phyloP scores from a whole-genome alignment of 2,329 filamentous ascomycete genomes.

The Pyrenophora tritici-repentis region DNA sequence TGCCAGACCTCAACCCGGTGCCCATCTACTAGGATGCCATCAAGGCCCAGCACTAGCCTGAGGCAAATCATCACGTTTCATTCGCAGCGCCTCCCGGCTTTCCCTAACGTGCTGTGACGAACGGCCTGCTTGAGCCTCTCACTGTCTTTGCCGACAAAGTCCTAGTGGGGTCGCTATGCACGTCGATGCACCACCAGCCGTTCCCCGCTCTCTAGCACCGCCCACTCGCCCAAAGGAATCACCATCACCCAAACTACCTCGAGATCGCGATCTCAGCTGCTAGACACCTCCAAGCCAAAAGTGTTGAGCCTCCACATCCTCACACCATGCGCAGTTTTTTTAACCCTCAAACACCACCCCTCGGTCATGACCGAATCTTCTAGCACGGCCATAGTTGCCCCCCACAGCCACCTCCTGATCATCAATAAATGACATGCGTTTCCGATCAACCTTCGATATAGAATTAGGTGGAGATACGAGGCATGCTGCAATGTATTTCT shows the following conservation, averaged over 20 bases:
- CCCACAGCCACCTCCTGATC: constrained; percentile 30
- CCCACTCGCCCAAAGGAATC: constrained; percentile 4
- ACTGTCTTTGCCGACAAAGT: constrained; percentile 1
- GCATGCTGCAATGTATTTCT: constrained; percentile 18
- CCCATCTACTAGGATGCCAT: constrained; percentile 7
- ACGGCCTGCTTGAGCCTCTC: background rate
- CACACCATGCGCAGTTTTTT: constrained; percentile 2
- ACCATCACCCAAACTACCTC: constrained; percentile 10
- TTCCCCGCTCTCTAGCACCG: constrained; percentile 19
- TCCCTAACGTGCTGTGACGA: constrained; percentile 7
- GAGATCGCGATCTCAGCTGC: constrained; percentile 14
- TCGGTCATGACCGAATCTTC: constrained; percentile 14
- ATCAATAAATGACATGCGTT: constrained; percentile 4
- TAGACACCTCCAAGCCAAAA: constrained; percentile 1
- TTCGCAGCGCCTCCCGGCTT: background rate
- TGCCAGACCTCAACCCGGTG: constrained; percentile 7
- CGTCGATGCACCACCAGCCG: constrained; percentile 13
- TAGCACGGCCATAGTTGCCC: background rate
- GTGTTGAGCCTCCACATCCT: constrained; percentile 14
- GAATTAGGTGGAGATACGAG: constrained; percentile 21
- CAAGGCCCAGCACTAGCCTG: constrained; percentile 3
- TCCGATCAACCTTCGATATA: constrained; percentile 12
- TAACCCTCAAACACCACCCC: background rate
- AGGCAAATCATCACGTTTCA: constrained; percentile 6
- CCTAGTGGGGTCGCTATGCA: constrained; percentile 14